Conservation (phyloP, 2,329 filamentous ascomycete species). For the Leptographium radiaticola region DNA sequence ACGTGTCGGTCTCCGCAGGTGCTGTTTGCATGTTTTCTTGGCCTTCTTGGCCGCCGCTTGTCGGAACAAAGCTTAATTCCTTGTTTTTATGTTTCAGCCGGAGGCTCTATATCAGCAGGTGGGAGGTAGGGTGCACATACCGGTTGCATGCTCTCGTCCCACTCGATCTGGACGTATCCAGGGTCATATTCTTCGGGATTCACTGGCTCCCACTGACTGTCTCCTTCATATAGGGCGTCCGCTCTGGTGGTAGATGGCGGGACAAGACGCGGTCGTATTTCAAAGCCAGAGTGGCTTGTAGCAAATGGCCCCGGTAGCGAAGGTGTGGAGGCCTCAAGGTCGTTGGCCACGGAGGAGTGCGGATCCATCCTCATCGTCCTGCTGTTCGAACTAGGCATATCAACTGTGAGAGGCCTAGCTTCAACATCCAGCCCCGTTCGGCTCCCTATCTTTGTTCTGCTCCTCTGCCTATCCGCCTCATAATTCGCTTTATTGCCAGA, state of each 20-base stretch:
- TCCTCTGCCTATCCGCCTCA: conserved; percentile 16
- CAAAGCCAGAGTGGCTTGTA: conserved; percentile 19
- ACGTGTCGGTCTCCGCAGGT: conserved; percentile 11
- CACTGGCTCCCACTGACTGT: conserved; percentile 59
- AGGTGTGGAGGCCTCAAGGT: neutral
- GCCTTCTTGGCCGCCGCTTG: conserved; percentile 24
- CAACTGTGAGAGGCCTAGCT: neutral
- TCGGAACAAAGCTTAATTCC: conserved; percentile 21
- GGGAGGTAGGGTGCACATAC: conserved; percentile 27
- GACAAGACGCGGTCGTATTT: conserved; percentile 17
- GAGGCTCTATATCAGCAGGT: neutral
- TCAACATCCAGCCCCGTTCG: neutral
- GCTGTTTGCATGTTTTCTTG: conserved; percentile 8
- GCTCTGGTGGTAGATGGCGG: conserved; percentile 45
- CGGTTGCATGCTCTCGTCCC: conserved; percentile 56
- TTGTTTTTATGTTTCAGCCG: neutral
- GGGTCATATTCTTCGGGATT: conserved; percentile 46
- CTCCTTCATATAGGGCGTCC: conserved; percentile 58
- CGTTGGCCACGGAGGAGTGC: conserved; percentile 8
- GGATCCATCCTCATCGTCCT: neutral
- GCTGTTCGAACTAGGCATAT: neutral
- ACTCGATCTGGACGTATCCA: conserved; percentile 55
- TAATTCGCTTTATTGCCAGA: conserved; percentile 47
- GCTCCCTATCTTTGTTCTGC: neutral
- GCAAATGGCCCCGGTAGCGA: conserved; percentile 20